Conservation (phyloP, 441 rosid species). For the Adansonia madagascariensis region DNA sequence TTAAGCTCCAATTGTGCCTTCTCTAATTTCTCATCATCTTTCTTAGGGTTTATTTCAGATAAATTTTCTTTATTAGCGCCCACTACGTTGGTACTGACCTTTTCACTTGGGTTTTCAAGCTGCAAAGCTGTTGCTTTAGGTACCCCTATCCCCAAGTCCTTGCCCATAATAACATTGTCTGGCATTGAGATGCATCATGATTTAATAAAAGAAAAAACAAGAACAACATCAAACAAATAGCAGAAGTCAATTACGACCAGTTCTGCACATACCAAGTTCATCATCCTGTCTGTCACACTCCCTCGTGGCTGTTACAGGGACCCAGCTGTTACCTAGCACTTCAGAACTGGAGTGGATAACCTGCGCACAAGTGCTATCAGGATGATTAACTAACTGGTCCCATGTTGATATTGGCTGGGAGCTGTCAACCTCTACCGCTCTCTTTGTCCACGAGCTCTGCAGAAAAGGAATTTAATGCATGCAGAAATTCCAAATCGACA, state of each 20-base stretch:
- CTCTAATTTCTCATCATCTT: conserved; percentile 33
- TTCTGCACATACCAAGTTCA: conserved; percentile 37
- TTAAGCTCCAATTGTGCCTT: conserved; percentile 31
- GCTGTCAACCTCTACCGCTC: conserved; percentile 41
- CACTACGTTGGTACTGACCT: conserved; percentile 13
- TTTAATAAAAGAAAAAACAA: conserved; percentile 26
- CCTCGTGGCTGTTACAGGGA: conserved; percentile 25
- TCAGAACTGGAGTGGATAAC: conserved; percentile 40
- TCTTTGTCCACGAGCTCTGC: conserved; percentile 57
- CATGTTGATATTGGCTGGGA: conserved; percentile 35
- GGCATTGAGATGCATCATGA: conserved; percentile 18
- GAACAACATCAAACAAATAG: background rate
- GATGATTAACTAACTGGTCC: conserved; percentile 21
- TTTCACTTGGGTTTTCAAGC: conserved; percentile 33
- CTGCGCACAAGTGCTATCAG: too few relatives aligned
- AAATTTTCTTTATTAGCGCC: conserved; percentile 31
- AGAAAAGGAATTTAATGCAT: conserved; percentile 26
- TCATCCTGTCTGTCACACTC: conserved; percentile 30
- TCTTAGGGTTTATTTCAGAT: conserved; percentile 25
- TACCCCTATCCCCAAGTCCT: conserved; percentile 40
- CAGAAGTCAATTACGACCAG: conserved; percentile 20
- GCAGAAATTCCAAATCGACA: background rate
- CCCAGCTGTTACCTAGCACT: conserved; percentile 37
- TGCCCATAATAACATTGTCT: conserved; percentile 37
- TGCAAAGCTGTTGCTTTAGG: conserved; percentile 35